Evolutionary conservation across 1,284 basidiomycete species (phyloP).

Genomic region (Microbotryum lychnidis-dioicae): DNA sequence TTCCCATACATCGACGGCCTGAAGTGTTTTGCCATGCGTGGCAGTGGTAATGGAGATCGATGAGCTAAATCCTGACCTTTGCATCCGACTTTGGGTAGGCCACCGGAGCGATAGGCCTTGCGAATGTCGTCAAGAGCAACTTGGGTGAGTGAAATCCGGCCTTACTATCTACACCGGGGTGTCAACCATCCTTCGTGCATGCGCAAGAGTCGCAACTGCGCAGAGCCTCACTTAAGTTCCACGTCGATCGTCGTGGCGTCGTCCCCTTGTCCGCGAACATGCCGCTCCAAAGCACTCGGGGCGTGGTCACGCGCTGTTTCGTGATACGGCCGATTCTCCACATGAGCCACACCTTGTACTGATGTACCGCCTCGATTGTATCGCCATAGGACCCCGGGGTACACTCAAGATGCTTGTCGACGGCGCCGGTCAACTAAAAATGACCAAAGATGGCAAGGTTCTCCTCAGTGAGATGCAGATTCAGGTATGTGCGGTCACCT

Average conservation of each 20-base stretch:
- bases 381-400: slow-evolving; percentile 67
- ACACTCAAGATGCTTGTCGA: slow-evolving; percentile 99
- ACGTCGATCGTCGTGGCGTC: too few relatives aligned
- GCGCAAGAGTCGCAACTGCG: too few relatives aligned
- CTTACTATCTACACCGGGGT: too few relatives aligned
- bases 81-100: slow-evolving; percentile 37
- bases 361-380: background rate
- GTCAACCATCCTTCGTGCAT: too few relatives aligned
- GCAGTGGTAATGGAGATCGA: background rate
- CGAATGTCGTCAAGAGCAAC: slow-evolving; percentile 94
- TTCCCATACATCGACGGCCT: background rate
- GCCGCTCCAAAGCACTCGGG: background rate
- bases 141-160: slow-evolving; percentile 52
- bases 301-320: too few relatives aligned
- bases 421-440: slow-evolving; percentile 98
- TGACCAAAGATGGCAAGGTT: slow-evolving; percentile 99
- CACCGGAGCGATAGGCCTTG: slow-evolving; percentile 91
- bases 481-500: slow-evolving; percentile 47
- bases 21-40: background rate
- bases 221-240: too few relatives aligned
- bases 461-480: slow-evolving; percentile 99
- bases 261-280: background rate
- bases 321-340: too few relatives aligned
- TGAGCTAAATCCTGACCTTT: slow-evolving; percentile 29
- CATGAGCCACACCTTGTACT: background rate